Evolutionary conservation across 441 rosid species (phyloP).

Genomic region (Pelargonium australe): DNA sequence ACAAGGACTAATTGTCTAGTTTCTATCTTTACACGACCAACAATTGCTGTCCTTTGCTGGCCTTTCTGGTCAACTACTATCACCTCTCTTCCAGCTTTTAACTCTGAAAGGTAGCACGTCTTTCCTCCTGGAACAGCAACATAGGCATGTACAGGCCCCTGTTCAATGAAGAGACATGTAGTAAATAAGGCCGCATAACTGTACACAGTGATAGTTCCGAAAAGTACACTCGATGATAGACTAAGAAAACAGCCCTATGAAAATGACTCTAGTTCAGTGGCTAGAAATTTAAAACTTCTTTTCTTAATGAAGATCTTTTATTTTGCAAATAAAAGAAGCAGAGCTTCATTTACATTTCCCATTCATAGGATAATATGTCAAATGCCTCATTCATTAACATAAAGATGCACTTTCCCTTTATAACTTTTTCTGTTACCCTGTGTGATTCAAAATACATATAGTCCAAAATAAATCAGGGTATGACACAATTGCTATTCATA

Average conservation of each 20-base stretch:
- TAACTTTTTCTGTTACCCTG: not conserved
- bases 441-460: not conserved
- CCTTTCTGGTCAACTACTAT: conserved; percentile 61
- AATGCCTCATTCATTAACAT: not conserved
- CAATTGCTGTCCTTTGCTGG: conserved; percentile 50
- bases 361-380: not conserved
- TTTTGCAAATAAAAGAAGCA: too few relatives aligned
- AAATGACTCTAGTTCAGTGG: not conserved
- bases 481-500: not conserved
- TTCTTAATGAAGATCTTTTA: not conserved
- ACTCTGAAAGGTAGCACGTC: conserved; percentile 83
- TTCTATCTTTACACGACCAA: conserved; percentile 88
- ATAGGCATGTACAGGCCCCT: conserved; percentile 92
- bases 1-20: conserved; percentile 65
- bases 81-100: conserved; percentile 71
- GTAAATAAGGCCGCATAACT: not conserved
- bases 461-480: not conserved
- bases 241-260: not conserved
- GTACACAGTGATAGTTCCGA: not conserved
- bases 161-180: conserved; percentile 12
- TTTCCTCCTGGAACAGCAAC: conserved; percentile 71
- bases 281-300: not conserved
- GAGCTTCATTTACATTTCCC: too few relatives aligned
- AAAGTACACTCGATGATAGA: not conserved
- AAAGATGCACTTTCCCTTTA: not conserved